Evolutionary conservation across 441 rosid species (phyloP), one percentile per base, ranked within the genome.

Genomic region (Gossypium aridum): DNA sequence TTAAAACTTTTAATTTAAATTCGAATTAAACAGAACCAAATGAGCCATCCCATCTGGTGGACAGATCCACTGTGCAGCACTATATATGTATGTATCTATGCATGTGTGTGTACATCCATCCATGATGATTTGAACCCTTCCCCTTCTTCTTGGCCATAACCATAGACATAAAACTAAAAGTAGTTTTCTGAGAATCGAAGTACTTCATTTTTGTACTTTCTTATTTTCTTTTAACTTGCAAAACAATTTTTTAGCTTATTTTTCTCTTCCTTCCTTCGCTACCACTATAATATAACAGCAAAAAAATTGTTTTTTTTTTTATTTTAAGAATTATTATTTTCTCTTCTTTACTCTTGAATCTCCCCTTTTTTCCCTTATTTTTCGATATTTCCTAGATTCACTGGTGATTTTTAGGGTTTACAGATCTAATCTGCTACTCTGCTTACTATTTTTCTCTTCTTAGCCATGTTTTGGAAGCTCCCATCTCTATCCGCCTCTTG

Each of bases 381-480:
- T 53, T 60, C 16, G n/a, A 47, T 43, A 79, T 73, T 68, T 34
- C 85, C 80, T 82, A 72, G 88, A 82, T 85, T 87, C 80, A 77
- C 84, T 72, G 73, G 70, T 51, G 8, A 54, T 62, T 70, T 80
- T 53, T 64, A 73, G 81, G 83, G 85, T 77, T 80, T 74, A 72
- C 86, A 85, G 94, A 91, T 92, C 96, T 83, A 74, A 72, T 31
- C 68, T 7, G 71, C 71, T 71, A 28, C 66, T 71, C 49, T 64
- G 74, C 76, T 53, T 1, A 80, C 80, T 74, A 34, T 76, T 75
- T 63, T 23, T 0, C 51, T 49, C 23, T 13, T 72, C 68, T 65
- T 75, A 70, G 77, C 65, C 76, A 93, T 93, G 97, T 93, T 93
- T 53, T 93, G 97, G 98, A 90, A 92, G 89, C 96, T 93, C 78